Percentiles rank a stretch among this genome's conserved stretches.
phyloP scores from a whole-genome alignment of 78 protist species.

The Polysphondylium violaceum region DNA sequence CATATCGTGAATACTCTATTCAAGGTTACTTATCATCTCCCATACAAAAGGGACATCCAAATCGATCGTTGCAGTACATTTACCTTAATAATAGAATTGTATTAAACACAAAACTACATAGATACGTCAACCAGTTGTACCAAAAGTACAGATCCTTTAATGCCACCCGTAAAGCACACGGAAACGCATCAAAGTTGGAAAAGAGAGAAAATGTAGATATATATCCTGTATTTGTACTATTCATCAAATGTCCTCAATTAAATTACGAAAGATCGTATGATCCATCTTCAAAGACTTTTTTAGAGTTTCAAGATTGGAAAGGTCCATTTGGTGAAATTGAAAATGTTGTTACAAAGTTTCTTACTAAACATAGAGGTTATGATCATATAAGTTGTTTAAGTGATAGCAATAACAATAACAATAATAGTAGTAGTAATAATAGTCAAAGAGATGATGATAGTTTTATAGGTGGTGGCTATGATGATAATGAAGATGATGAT shows the following conservation, averaged over 20 bases:
- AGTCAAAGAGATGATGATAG: background rate
- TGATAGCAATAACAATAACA: no score
- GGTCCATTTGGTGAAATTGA: background rate
- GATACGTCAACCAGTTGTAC: slow-evolving; percentile 43
- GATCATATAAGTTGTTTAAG: no score
- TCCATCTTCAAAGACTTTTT: slow-evolving; percentile 57
- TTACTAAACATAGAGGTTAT: slow-evolving; percentile 21
- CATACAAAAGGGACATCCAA: slow-evolving; percentile 47
- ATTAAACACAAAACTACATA: slow-evolving; percentile 57
- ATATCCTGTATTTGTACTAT: slow-evolving; percentile 47
- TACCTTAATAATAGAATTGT: slow-evolving; percentile 58
- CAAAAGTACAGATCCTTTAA: slow-evolving; percentile 43
- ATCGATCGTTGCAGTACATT: slow-evolving; percentile 41
- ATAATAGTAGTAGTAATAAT: background rate
- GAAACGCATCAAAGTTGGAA: background rate
- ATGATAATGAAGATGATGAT: background rate
- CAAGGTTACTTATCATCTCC: slow-evolving; percentile 47
- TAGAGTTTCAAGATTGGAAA: slow-evolving; percentile 70
- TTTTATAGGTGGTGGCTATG: background rate
- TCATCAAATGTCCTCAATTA: slow-evolving; percentile 44
- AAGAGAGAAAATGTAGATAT: slow-evolving; percentile 44
- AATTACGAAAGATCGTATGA: slow-evolving; percentile 62
- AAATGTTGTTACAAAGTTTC: slow-evolving; percentile 32
- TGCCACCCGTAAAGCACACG: background rate
- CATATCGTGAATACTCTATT: background rate